Percentiles rank a stretch among this genome's conserved stretches.
phyloP scores from a whole-genome alignment of 177 flowering plant species.

The Vitis hybrid region DNA sequence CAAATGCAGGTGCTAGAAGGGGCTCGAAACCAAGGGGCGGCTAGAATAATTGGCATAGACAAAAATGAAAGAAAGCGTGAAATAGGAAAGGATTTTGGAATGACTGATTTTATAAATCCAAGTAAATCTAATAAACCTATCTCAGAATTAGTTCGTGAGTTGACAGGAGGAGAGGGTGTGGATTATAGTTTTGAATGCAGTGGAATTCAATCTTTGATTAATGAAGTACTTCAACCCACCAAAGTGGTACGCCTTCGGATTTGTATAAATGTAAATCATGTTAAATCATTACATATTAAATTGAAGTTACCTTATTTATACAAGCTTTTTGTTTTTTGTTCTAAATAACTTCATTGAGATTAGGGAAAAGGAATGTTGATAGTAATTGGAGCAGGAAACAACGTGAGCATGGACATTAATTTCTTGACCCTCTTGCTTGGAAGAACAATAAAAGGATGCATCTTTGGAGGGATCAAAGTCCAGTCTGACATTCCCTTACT shows the following conservation, averaged over 20 bases:
- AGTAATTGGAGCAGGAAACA: conserved; percentile 24
- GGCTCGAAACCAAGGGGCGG: conserved; percentile 45
- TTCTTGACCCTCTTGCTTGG: too few relatives aligned
- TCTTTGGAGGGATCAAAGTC: too few relatives aligned
- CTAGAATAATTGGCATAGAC: conserved; percentile 49
- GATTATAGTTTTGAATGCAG: conserved; percentile 56
- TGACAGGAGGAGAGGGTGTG: conserved; percentile 47
- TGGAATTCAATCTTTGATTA: conserved; percentile 25
- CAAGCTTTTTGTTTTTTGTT: too few relatives aligned
- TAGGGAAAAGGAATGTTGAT: conserved; percentile 39
- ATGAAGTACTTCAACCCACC: conserved; percentile 33
- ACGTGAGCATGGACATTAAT: conserved; percentile 13
- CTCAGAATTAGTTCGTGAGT: conserved; percentile 30
- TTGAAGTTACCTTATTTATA: too few relatives aligned
- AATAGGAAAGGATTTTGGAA: conserved; percentile 40
- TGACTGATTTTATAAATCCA: conserved; percentile 57
- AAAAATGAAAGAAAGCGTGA: conserved; percentile 28
- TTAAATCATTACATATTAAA: too few relatives aligned
- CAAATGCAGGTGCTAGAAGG: conserved; percentile 42
- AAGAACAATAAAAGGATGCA: too few relatives aligned
- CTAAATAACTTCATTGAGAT: too few relatives aligned
- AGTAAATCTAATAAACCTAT: conserved; percentile 19
- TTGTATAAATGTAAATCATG: not conserved
- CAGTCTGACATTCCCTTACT: too few relatives aligned
- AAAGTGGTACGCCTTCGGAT: conserved; percentile 25